These are phyloP conservation scores for Hymenoscyphus fructigenus DNA, from an alignment of 2,329 filamentous ascomycete species.

Conservation along the genomic window DNA sequence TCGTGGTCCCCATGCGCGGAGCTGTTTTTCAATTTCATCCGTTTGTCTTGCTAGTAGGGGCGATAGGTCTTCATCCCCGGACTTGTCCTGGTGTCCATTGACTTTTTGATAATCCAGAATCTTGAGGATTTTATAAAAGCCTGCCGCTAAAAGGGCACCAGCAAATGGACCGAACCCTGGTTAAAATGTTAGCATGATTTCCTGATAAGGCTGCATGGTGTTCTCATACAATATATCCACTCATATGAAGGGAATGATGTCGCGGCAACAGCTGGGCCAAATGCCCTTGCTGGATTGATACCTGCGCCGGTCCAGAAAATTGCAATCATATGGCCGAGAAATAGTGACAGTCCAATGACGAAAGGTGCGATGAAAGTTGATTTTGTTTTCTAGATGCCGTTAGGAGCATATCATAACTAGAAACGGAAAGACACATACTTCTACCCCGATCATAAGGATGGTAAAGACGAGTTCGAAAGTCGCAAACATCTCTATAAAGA, in stretches of 20 bases:
- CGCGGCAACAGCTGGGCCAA: conserved; percentile 47
- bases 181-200: neutral
- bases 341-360: conserved; percentile 47
- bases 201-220: neutral
- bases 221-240: conserved; percentile 45
- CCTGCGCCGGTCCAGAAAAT: conserved; percentile 50
- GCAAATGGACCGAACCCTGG: conserved; percentile 49
- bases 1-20: neutral
- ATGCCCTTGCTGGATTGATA: conserved; percentile 48
- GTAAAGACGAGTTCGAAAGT: conserved; percentile 8
- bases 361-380: conserved; percentile 49
- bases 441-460: conserved; percentile 19
- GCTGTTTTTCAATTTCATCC: conserved; percentile 2
- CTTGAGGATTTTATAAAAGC: conserved; percentile 52
- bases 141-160: conserved; percentile 48
- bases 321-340: conserved; percentile 39
- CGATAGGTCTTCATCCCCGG: neutral
- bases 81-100: conserved; percentile 45
- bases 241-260: conserved; percentile 43
- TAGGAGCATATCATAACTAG: neutral
- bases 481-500: conserved; percentile 7
- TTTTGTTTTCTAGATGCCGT: conserved; percentile 39
- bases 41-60: conserved; percentile 7
- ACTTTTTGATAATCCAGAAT: conserved; percentile 52
- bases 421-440: conserved; percentile 7